Evolutionary conservation across 116 monocot genomes (phyloP).

Genomic region (Papilionanthe hybrid): DNA sequence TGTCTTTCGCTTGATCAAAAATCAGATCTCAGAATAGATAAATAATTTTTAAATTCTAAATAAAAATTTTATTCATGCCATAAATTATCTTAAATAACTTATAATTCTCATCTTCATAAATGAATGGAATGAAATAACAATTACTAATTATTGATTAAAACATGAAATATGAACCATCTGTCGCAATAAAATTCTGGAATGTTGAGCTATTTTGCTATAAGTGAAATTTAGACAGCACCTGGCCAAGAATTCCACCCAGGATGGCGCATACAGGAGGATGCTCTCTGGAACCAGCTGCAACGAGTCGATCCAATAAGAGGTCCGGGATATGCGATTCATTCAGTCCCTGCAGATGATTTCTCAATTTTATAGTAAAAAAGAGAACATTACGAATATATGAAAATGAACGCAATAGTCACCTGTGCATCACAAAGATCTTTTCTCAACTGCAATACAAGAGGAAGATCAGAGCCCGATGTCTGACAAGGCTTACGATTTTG

Average conservation of each 20-base stretch:
- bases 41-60: too few relatives aligned
- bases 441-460: slow-evolving; percentile 42
- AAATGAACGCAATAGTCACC: slow-evolving; percentile 26
- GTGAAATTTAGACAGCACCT: slow-evolving; percentile 35
- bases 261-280: slow-evolving; percentile 90
- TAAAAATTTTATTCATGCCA: too few relatives aligned
- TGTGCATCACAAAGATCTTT: slow-evolving; percentile 75
- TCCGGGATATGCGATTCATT: slow-evolving; percentile 61
- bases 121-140: too few relatives aligned
- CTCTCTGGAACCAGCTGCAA: slow-evolving; percentile 55
- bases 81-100: too few relatives aligned
- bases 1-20: too few relatives aligned
- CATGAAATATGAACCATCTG: too few relatives aligned
- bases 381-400: background rate
- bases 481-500: slow-evolving; percentile 48
- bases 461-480: slow-evolving; percentile 48
- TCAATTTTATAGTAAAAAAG: slow-evolving; percentile 15
- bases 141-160: too few relatives aligned
- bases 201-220: background rate
- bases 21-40: too few relatives aligned
- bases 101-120: too few relatives aligned
- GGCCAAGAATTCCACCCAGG: slow-evolving; percentile 88
- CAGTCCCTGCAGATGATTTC: slow-evolving; percentile 39
- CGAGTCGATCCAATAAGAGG: slow-evolving; percentile 45
- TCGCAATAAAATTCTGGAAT: too few relatives aligned